Base-by-base conservation (phyloP, 371 early-diverging fungal genomes). In the Umbelopsis sp. region DNA sequence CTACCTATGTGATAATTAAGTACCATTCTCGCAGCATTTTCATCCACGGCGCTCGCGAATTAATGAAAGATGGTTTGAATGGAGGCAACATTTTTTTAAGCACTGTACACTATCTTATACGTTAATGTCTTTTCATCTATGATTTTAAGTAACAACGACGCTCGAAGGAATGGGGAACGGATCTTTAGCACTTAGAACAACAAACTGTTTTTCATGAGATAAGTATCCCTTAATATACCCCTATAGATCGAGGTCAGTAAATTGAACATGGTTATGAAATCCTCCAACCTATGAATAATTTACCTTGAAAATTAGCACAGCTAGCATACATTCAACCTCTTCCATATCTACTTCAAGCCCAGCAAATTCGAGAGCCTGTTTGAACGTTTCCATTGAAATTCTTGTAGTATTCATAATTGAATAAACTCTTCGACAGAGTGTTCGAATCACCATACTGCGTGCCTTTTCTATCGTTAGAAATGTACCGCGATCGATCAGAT, bases 221-320 rank as follows among this genome's bases (percentile, higher is more conserved):
- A 97, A 66, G 73, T 97, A 96, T 0, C 96, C 97, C 62, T 91
- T 92, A 52, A 96, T 84, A 70, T 88, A 93, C 3, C 93, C 94
- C 89, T 89, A 72, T 18, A 48, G 20, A 48, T 48, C 3, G 20
- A n/a, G 18, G 18, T 48, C 16, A n/a, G 20, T 18, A 48, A 20
- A 0, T 48, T n/a, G 18, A n/a, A 20, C 20, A 48, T 18, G 2
- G 18, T 48, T 48, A n/a, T 3, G 20, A 12, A 45, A 63, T 25
- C 20, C 8, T 20, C 37, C 24, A n/a, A 14, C 22, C 16, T n/a
- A 10, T 38, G 35, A 9, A 63, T 20, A n/a, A 16, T 51, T 66
- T 82, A 89, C 91, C 84, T 89, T 91, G 73, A 83, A 89, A 51
- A 94, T 93, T 87, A 93, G 86, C 66, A 89, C 90, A 20, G 93